Evolutionary conservation across 1,139 yeast genomes (phyloP), one percentile per base, ranked within the genome.

Genomic region (Arxiozyma telluris): DNA sequence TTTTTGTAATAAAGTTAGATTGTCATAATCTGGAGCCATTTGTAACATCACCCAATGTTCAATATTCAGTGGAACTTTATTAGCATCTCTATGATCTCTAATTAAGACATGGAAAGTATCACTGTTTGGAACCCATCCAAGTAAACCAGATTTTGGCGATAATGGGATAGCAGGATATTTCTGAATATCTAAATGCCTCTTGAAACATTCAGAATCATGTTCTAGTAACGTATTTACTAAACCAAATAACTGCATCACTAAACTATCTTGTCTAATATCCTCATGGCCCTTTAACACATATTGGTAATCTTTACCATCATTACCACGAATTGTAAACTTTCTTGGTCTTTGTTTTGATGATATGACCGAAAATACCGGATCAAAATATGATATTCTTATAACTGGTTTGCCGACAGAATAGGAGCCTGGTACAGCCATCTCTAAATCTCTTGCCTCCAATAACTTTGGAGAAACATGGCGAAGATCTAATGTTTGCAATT

Each of bases 21-120:
- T 85, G 62, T 94, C 98, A 70, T 89, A 94, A 68, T 91, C 97
- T 1, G 98, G 98, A 0, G 98, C 96, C 98, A 93, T 91, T 68
- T 93, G 98, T 44, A 90, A 73, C 96, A 93, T 91, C 55, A 93
- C 88, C 59, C 98, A 79, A 68, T 91, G 97, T 69, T 93, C 98
- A 64, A 93, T 89, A 68, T 91, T 91, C 60, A 93, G 75, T 60
- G 91, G 77, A 50, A 91, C 87, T 74, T 90, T 91, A 57, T 96
- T 81, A 12, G 91, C 84, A 61, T 93, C 98, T 63, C 99, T 81
- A 66, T 91, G 90, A 62, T 93, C 98, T 58, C 91, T 80, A 54
- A 94, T 93, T 58, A 94, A 76, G 4, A 87, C 91, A 71, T 94
- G 98, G 81, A 94, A 86, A 0, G 99, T 94, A 65, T 94, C 98